These are phyloP conservation scores for Backusella sp. DNA, from an alignment of 192 early-diverging fungal genomes.

Conservation along the genomic window DNA sequence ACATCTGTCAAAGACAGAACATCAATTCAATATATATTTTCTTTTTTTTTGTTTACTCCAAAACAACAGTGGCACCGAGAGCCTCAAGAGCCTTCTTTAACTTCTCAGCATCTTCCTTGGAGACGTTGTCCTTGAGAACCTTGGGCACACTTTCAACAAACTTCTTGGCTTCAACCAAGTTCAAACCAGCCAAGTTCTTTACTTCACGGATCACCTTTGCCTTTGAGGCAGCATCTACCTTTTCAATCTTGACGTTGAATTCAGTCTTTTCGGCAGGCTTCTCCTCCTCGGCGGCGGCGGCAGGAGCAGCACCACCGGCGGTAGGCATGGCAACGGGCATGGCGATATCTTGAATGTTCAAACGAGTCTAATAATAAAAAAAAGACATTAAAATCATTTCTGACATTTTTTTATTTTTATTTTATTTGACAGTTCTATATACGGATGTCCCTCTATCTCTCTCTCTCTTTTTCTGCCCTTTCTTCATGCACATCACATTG, in stretches of 20 bases:
- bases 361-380: slow-evolving; percentile 52
- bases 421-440: background rate
- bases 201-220: slow-evolving; percentile 99
- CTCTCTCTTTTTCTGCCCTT: background rate
- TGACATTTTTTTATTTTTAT: slow-evolving; percentile 20
- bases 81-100: slow-evolving; percentile 93
- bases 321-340: slow-evolving; percentile 76
- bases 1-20: background rate
- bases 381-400: background rate
- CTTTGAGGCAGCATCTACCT: slow-evolving; percentile 91
- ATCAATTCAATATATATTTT: background rate
- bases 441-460: background rate
- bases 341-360: slow-evolving; percentile 92
- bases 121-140: slow-evolving; percentile 84
- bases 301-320: slow-evolving; percentile 55
- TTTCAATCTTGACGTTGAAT: slow-evolving; percentile 95
- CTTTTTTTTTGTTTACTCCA: slow-evolving; percentile 69
- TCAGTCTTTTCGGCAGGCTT: slow-evolving; percentile 90
- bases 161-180: slow-evolving; percentile 99
- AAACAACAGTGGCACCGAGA: slow-evolving; percentile 87
- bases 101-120: slow-evolving; percentile 98
- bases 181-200: slow-evolving; percentile 91
- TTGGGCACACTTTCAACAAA: slow-evolving; percentile 98
- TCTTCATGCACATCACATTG: background rate
- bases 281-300: slow-evolving; percentile 77